phyloP scores from a whole-genome alignment of 768 basidiomycete species.

The Agrocybe praecox region DNA sequence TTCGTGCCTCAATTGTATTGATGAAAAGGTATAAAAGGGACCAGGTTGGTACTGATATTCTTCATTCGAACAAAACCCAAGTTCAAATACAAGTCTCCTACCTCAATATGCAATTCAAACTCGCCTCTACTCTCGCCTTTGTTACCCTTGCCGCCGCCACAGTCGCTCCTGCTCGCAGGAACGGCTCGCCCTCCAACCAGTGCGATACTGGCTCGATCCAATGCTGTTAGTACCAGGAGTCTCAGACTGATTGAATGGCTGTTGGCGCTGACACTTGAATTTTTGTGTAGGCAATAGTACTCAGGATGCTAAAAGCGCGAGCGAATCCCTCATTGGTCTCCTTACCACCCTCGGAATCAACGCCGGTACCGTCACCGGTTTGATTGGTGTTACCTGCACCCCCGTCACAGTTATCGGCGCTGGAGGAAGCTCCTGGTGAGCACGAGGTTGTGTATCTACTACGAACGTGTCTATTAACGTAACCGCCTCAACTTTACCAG shows the following conservation, averaged over 20 bases:
- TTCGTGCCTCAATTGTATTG: too few relatives aligned
- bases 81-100: not conserved
- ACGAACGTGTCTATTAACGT: not conserved
- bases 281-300: too few relatives aligned
- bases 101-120: constrained; percentile 6
- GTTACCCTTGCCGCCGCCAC: constrained; percentile 6
- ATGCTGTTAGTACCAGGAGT: constrained; percentile 4
- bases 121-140: constrained; percentile 1
- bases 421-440: constrained; percentile 1
- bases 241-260: too few relatives aligned
- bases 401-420: not conserved
- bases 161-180: not conserved
- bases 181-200: not conserved
- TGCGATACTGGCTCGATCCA: constrained; percentile 4
- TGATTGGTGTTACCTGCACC: too few relatives aligned
- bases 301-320: too few relatives aligned
- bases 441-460: too few relatives aligned
- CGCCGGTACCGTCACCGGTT: too few relatives aligned
- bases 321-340: too few relatives aligned
- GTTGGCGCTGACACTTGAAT: too few relatives aligned
- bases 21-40: constrained; percentile 1
- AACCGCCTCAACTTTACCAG: not conserved
- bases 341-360: too few relatives aligned
- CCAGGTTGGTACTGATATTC: not conserved
- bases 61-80: constrained; percentile 1